Conservation (phyloP, 768 basidiomycete genomes). For the Russula ochroleuca region DNA sequence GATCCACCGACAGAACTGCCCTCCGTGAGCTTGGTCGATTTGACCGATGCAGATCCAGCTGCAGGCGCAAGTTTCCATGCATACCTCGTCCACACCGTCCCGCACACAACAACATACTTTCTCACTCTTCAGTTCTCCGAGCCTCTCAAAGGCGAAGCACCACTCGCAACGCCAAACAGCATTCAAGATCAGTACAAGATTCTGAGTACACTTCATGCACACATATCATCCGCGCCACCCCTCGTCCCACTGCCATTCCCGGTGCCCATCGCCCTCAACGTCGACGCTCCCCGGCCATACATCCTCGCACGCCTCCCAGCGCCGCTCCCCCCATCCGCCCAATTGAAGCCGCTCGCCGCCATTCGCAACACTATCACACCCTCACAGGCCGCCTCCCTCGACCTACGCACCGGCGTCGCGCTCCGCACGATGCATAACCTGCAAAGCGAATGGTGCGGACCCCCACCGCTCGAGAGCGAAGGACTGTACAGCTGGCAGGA, state of each 20-base stretch:
- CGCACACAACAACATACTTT: constrained; percentile 1
- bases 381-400: constrained; percentile 41
- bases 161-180: constrained; percentile 29
- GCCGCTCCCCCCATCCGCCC: not conserved
- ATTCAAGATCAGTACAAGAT: constrained; percentile 30
- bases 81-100: constrained; percentile 6
- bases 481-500: constrained; percentile 69
- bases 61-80: not conserved
- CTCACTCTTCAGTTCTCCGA: constrained; percentile 20
- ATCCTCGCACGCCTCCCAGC: constrained; percentile 39
- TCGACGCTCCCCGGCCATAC: constrained; percentile 47
- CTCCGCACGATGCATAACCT: constrained; percentile 62
- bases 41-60: constrained; percentile 17
- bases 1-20: constrained; percentile 10
- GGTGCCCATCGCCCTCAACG: constrained; percentile 45
- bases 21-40: constrained; percentile 6
- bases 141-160: not conserved
- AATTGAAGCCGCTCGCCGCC: constrained; percentile 37
- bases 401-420: constrained; percentile 57
- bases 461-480: constrained; percentile 37
- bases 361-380: constrained; percentile 38
- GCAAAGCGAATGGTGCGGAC: constrained; percentile 76
- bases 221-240: constrained; percentile 47
- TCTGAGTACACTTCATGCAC: constrained; percentile 31
- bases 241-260: constrained; percentile 31